phyloP scores from a whole-genome alignment of 805 yeast species.

The Citeromyces matritensis region DNA sequence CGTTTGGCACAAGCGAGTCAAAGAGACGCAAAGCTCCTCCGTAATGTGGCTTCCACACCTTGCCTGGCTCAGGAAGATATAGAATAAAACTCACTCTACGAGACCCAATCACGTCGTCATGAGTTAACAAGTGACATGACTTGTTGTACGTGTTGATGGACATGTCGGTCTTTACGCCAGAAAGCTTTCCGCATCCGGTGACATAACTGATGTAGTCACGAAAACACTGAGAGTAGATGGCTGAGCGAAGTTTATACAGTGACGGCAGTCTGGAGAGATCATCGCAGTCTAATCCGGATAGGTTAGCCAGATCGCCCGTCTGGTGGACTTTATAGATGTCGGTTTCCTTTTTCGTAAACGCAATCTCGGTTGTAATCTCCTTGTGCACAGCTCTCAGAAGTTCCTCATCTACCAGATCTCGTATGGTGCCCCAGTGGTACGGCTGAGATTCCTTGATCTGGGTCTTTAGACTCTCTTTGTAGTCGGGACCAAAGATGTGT shows the following conservation, averaged over 20 bases:
- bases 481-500: conserved; percentile 18
- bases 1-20: conserved; percentile 78
- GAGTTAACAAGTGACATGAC: conserved; percentile 89
- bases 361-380: conserved; percentile 73
- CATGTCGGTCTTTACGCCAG: conserved; percentile 88
- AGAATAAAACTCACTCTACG: conserved; percentile 86
- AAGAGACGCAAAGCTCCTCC: conserved; percentile 88
- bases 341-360: conserved; percentile 90
- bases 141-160: conserved; percentile 81
- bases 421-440: conserved; percentile 81
- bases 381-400: conserved; percentile 66
- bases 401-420: conserved; percentile 58
- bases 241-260: conserved; percentile 66
- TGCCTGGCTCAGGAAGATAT: conserved; percentile 86
- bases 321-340: conserved; percentile 90
- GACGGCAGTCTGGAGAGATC: conserved; percentile 66
- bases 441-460: conserved; percentile 51
- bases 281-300: conserved; percentile 69
- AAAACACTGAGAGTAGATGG: conserved; percentile 76
- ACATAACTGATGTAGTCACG: conserved; percentile 64
- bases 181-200: conserved; percentile 77
- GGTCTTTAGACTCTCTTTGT: conserved; percentile 20
- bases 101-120: conserved; percentile 96
- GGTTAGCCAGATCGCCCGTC: conserved; percentile 83
- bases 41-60: conserved; percentile 76